Percentiles rank a stretch among this genome's conserved stretches.
Evolutionary conservation across 176 grass and related monocot species (phyloP).

Genomic region (Bromus sterilis): DNA sequence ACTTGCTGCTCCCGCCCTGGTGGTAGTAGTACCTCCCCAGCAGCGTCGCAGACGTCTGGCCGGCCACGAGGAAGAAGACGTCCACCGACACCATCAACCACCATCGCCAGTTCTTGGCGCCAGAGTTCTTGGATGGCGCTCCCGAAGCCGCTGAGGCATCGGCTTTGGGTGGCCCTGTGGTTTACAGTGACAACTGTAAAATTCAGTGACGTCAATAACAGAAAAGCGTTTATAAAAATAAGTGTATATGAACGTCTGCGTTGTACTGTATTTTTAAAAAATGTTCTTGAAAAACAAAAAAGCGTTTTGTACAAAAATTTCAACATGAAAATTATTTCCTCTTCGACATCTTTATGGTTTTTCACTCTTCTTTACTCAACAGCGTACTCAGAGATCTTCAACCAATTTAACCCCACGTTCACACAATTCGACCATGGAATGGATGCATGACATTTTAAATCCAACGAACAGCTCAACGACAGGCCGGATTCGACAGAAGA

Average conservation of each 20-base stretch:
- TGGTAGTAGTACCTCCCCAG: conserved; percentile 79
- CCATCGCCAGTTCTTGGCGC: conserved; percentile 17
- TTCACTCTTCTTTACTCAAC: no score
- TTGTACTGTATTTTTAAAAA: no score
- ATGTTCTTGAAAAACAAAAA: no score
- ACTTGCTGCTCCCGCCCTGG: conserved; percentile 74
- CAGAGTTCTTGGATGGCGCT: background rate
- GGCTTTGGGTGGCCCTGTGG: conserved; percentile 24
- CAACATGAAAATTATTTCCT: background rate
- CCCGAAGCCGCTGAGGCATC: conserved; percentile 22
- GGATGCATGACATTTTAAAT: background rate
- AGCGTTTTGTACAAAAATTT: no score
- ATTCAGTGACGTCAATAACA: background rate
- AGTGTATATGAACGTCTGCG: no score
- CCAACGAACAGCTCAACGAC: background rate
- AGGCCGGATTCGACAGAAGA: background rate
- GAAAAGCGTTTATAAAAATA: no score
- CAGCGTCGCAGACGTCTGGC: conserved; percentile 54
- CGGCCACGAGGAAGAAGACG: conserved; percentile 46
- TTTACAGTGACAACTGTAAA: background rate
- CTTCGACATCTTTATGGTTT: background rate
- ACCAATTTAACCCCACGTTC: background rate
- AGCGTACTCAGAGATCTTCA: background rate
- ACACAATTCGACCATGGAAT: background rate
- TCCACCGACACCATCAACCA: conserved; percentile 45